Base-by-base conservation (phyloP, 2,329 filamentous ascomycete species). In the Cladosporium halotolerans region DNA sequence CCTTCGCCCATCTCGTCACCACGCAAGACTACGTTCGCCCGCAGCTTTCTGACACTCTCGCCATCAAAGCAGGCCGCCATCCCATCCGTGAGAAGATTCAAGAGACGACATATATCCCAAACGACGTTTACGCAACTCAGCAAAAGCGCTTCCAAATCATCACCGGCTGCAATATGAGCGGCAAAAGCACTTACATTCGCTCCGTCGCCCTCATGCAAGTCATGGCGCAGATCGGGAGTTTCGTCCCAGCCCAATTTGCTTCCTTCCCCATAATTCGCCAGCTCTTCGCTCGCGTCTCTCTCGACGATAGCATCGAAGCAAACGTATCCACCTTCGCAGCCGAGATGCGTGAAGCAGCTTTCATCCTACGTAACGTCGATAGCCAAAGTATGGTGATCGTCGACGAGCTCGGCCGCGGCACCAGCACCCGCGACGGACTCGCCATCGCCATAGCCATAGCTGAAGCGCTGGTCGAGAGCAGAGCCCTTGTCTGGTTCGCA, bases 91-190 rank as follows among this genome's bases (percentile, higher is more conserved):
- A 95, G 70, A 87, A 84, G 65, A 80, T 84, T 2, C 82, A 88
- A 59, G 72, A 75, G 1, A 79, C 78, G 39, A 82, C 80, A 18
- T 95, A 88, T 65, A 76, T 97, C 3, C 88, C 93, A 0, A 97
- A 97, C 58, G 91, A 97, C 63, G 88, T 91, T 28, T 97, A 91
- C 63, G 86, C 89, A 2, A 87, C 85, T 0, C 79, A 86, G 33
- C 84, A 92, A 56, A 83, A 84, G 34, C 83, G 91, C 1, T 95
- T 96, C 63, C 91, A 97, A 60, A 86, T 97, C 57, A 85, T 99
- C 58, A 97, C 92, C 0, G 92, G 93, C 3, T 95, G 89, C 68
- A 99, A 99, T 63, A 99, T 99, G 93, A 95, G 89, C 62, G 93
- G 91, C 1, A 99, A 97, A 68, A 95, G 88, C 58, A 99, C 91